These are phyloP conservation scores for Fagopyrum esculentum DNA, from an alignment of 148 eudicot genomes.

Conservation along the genomic window DNA sequence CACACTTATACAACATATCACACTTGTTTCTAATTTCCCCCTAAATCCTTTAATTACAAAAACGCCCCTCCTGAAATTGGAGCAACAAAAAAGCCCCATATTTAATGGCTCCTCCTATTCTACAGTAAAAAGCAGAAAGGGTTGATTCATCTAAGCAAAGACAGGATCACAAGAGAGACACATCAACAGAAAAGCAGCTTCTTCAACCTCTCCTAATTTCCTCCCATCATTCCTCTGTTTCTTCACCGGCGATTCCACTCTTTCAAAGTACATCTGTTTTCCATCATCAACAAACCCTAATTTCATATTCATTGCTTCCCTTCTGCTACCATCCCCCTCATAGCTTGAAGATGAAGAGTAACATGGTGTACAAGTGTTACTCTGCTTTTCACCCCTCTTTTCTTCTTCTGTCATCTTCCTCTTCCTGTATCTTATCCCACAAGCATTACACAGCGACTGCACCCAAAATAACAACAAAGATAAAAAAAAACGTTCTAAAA, in stretches of 20 bases:
- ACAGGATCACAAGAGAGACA: constrained; percentile 16
- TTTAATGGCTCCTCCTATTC: not conserved
- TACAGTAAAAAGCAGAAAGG: not conserved
- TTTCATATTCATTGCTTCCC: constrained; percentile 21
- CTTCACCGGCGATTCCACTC: constrained; percentile 13
- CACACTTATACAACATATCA: not conserved
- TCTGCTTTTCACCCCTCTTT: constrained; percentile 15
- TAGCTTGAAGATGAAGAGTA: not conserved
- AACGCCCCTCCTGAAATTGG: not conserved
- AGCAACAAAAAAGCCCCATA: not conserved
- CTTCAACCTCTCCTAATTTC: constrained; percentile 16
- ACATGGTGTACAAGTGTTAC: not conserved
- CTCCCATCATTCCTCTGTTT: constrained; percentile 23
- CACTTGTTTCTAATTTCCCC: not conserved
- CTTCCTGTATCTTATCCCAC: constrained; percentile 62
- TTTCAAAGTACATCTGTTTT: constrained; percentile 17
- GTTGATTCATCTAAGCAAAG: constrained; percentile 11
- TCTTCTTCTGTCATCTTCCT: constrained; percentile 23
- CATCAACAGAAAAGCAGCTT: constrained; percentile 16
- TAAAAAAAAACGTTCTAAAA: not conserved
- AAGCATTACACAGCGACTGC: constrained; percentile 69
- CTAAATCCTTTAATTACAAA: not conserved
- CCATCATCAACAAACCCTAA: constrained; percentile 15
- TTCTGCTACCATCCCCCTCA: constrained; percentile 10
- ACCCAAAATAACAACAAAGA: not conserved